phyloP scores from a whole-genome alignment of 2,329 filamentous ascomycete species.

The Teratosphaeriaceae sp. region DNA sequence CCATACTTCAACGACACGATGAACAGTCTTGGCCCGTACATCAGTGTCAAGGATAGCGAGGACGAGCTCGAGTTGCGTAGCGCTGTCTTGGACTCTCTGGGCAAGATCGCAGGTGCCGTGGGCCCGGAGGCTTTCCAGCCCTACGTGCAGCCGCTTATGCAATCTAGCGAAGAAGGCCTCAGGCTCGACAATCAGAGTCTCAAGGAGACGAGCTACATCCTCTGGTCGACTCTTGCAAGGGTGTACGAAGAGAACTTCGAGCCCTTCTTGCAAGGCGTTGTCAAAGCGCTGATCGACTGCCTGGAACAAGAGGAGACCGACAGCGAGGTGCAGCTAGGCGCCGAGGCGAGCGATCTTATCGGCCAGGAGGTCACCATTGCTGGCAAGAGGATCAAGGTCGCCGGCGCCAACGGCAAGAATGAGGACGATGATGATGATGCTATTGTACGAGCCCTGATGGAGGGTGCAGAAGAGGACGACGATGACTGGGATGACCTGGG shows the following conservation, averaged over 20 bases:
- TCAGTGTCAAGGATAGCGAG: constrained; percentile 78
- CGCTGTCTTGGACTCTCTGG: constrained; percentile 86
- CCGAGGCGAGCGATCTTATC: constrained; percentile 65
- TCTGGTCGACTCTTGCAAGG: constrained; percentile 92
- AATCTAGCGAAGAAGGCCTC: constrained; percentile 84
- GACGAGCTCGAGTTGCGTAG: constrained; percentile 86
- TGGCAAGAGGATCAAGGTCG: constrained; percentile 80
- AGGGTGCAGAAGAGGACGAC: constrained; percentile 62
- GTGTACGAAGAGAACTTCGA: constrained; percentile 82
- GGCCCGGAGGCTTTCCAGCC: constrained; percentile 81
- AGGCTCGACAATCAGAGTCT: constrained; percentile 82
- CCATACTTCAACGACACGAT: constrained; percentile 92
- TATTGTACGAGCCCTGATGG: constrained; percentile 44
- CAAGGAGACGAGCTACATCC: constrained; percentile 92
- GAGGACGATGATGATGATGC: constrained; percentile 54
- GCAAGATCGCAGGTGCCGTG: constrained; percentile 84
- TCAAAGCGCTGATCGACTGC: constrained; percentile 74
- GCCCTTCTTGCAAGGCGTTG: constrained; percentile 69
- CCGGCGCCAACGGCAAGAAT: constrained; percentile 43
- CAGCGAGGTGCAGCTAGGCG: constrained; percentile 67
- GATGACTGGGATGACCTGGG: constrained; percentile 79
- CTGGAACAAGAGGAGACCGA: constrained; percentile 85
- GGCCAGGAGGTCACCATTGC: constrained; percentile 70
- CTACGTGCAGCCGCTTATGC: constrained; percentile 85
- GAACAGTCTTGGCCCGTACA: constrained; percentile 77